Conservation (phyloP, 352 stramenopile genomes). For the Pythium aristosporum region DNA sequence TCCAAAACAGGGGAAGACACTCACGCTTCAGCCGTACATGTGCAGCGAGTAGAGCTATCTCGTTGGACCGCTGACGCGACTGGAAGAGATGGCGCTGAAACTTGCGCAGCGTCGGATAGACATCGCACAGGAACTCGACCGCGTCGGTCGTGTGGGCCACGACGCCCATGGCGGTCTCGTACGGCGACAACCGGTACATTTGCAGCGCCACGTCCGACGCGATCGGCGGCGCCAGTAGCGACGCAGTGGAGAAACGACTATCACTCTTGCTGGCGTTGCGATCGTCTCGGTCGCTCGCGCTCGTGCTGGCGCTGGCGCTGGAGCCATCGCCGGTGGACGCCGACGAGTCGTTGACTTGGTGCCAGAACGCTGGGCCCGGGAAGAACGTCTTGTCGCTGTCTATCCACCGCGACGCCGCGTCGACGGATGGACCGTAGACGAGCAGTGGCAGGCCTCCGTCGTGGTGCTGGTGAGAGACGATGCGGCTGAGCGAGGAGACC, state of each 20-base stretch:
- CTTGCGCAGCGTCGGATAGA: conserved; percentile 58
- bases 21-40: conserved; percentile 28
- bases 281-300: background rate
- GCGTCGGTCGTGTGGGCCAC: conserved; percentile 54
- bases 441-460: conserved; percentile 66
- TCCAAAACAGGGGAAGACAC: background rate
- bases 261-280: background rate
- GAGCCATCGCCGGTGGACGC: background rate
- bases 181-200: conserved; percentile 79
- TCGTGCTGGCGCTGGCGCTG: background rate
- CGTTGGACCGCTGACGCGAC: conserved; percentile 25
- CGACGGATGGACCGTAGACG: conserved; percentile 77
- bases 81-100: conserved; percentile 54
- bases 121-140: conserved; percentile 69
- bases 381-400: conserved; percentile 70
- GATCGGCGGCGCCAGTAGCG: conserved; percentile 66
- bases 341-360: conserved; percentile 1
- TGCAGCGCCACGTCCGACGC: conserved; percentile 78
- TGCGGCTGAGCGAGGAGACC: conserved; percentile 24
- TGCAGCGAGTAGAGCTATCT: conserved; percentile 34
- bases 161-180: conserved; percentile 66
- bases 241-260: conserved; percentile 39
- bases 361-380: conserved; percentile 78
- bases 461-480: conserved; percentile 58
- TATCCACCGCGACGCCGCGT: conserved; percentile 47